A percentile compares a stretch with the other conserved stretches of the same genome.
phyloP scores from a whole-genome alignment of 805 yeast species.

The Maudiozyma pseudohumilis region DNA sequence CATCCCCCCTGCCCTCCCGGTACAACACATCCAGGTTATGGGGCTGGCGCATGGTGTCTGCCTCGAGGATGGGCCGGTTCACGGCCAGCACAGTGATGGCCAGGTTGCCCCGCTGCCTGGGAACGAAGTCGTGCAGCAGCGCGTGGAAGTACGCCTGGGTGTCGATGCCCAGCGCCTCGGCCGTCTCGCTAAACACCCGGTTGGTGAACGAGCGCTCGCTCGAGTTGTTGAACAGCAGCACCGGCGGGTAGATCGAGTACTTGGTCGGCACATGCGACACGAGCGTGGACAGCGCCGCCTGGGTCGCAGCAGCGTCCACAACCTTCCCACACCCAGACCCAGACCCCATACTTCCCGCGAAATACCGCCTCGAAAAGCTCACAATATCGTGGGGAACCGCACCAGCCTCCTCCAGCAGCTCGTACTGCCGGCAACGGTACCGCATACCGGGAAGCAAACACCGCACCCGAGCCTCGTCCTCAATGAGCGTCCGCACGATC shows the following conservation, averaged over 20 bases:
- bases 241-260: slow-evolving; percentile 58
- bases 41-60: slow-evolving; percentile 57
- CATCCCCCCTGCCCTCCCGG: slow-evolving; percentile 14
- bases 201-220: slow-evolving; percentile 35
- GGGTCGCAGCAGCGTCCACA: too few relatives aligned
- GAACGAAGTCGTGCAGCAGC: slow-evolving; percentile 15
- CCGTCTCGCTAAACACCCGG: slow-evolving; percentile 25
- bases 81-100: slow-evolving; percentile 59
- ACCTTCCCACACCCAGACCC: too few relatives aligned
- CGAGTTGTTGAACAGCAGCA: slow-evolving; percentile 47
- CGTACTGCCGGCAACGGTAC: too few relatives aligned
- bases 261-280: slow-evolving; percentile 28
- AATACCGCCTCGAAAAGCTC: too few relatives aligned
- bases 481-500: slow-evolving; percentile 18
- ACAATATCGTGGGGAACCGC: too few relatives aligned
- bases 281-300: too few relatives aligned
- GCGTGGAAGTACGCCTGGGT: slow-evolving; percentile 10
- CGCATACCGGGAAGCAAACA: too few relatives aligned
- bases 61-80: slow-evolving; percentile 53
- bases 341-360: too few relatives aligned
- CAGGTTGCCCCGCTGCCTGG: too few relatives aligned
- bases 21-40: slow-evolving; percentile 45
- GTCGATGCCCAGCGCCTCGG: slow-evolving; percentile 3
- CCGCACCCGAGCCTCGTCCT: too few relatives aligned
- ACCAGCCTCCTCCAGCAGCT: too few relatives aligned